Percentiles rank a stretch among this genome's conserved stretches.
phyloP scores from a whole-genome alignment of 1,284 basidiomycete species.

The Phellopilus nigrolimitatus region DNA sequence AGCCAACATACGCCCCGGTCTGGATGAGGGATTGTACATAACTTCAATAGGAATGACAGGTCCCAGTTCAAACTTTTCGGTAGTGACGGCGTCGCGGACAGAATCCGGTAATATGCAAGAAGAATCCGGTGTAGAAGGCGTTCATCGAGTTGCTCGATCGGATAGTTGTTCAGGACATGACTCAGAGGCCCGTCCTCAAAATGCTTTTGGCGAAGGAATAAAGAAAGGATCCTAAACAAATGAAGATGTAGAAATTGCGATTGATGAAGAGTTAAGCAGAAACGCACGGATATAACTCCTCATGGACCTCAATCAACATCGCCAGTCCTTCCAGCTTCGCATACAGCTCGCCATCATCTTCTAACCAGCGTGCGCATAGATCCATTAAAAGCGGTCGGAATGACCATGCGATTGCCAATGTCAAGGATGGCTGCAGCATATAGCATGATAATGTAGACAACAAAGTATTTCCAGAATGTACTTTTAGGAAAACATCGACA shows the following conservation, averaged over 20 bases:
- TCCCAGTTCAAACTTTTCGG: slow-evolving; percentile 65
- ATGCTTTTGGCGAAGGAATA: slow-evolving; percentile 41
- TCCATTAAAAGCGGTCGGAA: slow-evolving; percentile 70
- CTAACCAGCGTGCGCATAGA: slow-evolving; percentile 66
- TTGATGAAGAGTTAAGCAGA: not conserved
- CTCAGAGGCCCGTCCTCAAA: slow-evolving; percentile 54
- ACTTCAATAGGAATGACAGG: slow-evolving; percentile 47
- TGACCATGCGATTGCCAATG: slow-evolving; percentile 46
- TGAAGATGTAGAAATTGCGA: not conserved
- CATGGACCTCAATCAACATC: slow-evolving; percentile 60
- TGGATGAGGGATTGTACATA: slow-evolving; percentile 54
- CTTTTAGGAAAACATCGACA: not conserved
- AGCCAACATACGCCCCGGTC: slow-evolving; percentile 65
- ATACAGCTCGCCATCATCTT: slow-evolving; percentile 42
- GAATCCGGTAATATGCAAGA: slow-evolving; percentile 76
- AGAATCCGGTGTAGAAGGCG: slow-evolving; percentile 60
- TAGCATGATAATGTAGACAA: slow-evolving; percentile 10
- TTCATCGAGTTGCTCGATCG: slow-evolving; percentile 34
- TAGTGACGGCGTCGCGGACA: slow-evolving; percentile 67
- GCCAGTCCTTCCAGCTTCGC: slow-evolving; percentile 57
- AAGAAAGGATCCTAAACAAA: slow-evolving; percentile 26
- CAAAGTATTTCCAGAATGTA: slow-evolving; percentile 5
- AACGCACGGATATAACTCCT: slow-evolving; percentile 73
- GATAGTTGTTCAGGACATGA: slow-evolving; percentile 33
- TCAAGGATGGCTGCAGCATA: slow-evolving; percentile 30